A percentile compares a stretch with the other conserved stretches of the same genome.
phyloP scores from a whole-genome alignment of 306 rosid genomes.

The Cucumis hystrix region DNA sequence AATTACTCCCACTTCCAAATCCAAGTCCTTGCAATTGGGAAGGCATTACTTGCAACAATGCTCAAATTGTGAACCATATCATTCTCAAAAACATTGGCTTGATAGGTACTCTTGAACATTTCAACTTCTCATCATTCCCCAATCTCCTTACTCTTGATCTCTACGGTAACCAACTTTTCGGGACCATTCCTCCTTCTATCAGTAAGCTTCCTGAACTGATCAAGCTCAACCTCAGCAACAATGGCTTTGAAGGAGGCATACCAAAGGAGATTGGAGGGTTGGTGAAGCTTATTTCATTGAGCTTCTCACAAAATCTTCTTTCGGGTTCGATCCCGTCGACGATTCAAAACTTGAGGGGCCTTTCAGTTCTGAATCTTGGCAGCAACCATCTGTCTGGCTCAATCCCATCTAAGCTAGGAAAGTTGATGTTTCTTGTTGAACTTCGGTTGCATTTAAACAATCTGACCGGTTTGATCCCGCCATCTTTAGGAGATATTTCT shows the following conservation, averaged over 20 bases:
- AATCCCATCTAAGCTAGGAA: constrained; percentile 18
- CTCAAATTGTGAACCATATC: neutral
- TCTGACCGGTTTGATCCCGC: constrained; percentile 19
- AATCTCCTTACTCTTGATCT: constrained; percentile 5
- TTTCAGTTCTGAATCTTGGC: constrained; percentile 1
- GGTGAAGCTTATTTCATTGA: constrained; percentile 12
- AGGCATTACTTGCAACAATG: constrained; percentile 6
- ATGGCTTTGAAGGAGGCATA: neutral
- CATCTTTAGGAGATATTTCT: constrained; percentile 6
- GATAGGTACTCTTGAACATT: neutral
- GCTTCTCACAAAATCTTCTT: constrained; percentile 20
- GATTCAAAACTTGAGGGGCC: constrained; percentile 7
- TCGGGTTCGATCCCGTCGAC: constrained; percentile 22
- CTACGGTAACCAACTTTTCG: neutral
- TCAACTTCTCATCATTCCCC: constrained; percentile 10
- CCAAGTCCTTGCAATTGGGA: constrained; percentile 10
- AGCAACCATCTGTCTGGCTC: constrained; percentile 23
- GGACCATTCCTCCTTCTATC: neutral
- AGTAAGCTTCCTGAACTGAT: neutral
- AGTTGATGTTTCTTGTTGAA: constrained; percentile 5
- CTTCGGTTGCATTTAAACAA: constrained; percentile 8
- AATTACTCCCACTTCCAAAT: neutral
- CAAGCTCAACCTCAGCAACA: constrained; percentile 7
- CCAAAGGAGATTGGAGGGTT: constrained; percentile 18
- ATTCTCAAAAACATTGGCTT: neutral